Base-by-base conservation (phyloP, 2,329 filamentous ascomycete species). In the Drechslerella stenobrocha region DNA sequence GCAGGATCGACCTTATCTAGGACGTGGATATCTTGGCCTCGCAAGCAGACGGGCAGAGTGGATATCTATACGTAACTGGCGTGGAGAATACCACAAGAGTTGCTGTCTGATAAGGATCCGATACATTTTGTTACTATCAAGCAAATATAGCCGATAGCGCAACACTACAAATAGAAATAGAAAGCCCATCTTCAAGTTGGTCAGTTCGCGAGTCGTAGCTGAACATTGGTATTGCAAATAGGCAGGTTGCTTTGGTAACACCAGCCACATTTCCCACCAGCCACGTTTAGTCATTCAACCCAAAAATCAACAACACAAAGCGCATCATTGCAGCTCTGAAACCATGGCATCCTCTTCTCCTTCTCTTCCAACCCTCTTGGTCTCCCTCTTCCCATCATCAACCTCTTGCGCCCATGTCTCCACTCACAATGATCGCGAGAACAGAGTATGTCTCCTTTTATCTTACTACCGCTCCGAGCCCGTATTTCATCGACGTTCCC, bases 281-380 rank as follows among this genome's bases (percentile, higher is more conserved):
- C 37, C 18, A 13, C 18, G 13, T 18, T 42, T n/a, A n/a, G 13
- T 37, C n/a, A 7, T 18, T 18, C 15, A 8, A 3, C 13, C 18
- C 15, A n/a, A 42, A 42, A n/a, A n/a, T n/a, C n/a, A n/a, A 20
- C 37, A 42, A 42, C 37, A 42, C 37, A 42, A 42, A 42, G 34
- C 34, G 37, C 37, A 42, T 42, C 37, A 42, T 42, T 18, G 37
- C 37, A 18, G 37, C 37, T 42, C 37, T 42, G 9, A 5, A 42
- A 42, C 37, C 37, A 18, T 30, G 37, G 22, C 15, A 20, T 35
- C 28, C 7, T 52, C 47, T 13, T 52, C 26, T 20, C 47, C 11
- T 51, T 51, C 30, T 51, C 28, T 32, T 48, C 52, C 58, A 35
- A 34, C 20, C 32, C 42, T 24, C 28, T 57, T 47, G 52, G 48